Evolutionary conservation across 2,329 filamentous ascomycete species (phyloP), one percentile per base, ranked within the genome.

Genomic region (Nemania diffusa): DNA sequence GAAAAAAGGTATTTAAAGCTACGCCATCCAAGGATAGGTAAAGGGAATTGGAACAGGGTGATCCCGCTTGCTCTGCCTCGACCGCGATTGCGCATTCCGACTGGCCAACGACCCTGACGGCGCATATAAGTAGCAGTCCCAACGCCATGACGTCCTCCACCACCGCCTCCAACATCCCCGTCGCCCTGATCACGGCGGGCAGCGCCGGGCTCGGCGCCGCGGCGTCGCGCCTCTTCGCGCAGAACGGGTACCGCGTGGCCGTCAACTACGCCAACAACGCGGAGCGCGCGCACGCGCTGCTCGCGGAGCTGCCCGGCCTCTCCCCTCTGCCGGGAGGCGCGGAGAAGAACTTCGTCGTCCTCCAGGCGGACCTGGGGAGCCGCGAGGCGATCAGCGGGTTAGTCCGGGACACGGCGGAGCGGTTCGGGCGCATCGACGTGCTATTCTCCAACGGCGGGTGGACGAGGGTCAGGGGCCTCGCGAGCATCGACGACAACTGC

Each of bases 371-470:
- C 77, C 84, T 92, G 51, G 88, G 86, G 17, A 81, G 83, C 5
- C 84, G 87, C 37, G 78, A 80, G 1, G 90, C 91, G 27, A 87
- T 92, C 69, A 78, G 82, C 56, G 81, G 82, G 0, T 83, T 90
- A 0, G 87, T 94, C 0, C 79, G 84, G 20, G 84, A 90, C 51
- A 85, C 88, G 1, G 82, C 90, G 55, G 79, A 84, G 27, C 79
- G 78, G n/a, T 83, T 93, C 69, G 91, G 90, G 4, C 88, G 90
- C 1, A 78, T 96, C n/a, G 92, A 96, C 79, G 84, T 93, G 46
- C 82, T 96, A 52, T 87, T 95, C 73, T 91, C 90, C 2, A 96
- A 96, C 78, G 91, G 91, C 7, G 85, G 85, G 2, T 88, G 85
- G 84, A 86, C 85, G 0, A 75, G 73, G 17, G 76, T 84, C 17